Evolutionary conservation across 1,284 basidiomycete species (phyloP), one percentile per base, ranked within the genome.

Genomic region (Ceratorhiza oryzae-sativae): DNA sequence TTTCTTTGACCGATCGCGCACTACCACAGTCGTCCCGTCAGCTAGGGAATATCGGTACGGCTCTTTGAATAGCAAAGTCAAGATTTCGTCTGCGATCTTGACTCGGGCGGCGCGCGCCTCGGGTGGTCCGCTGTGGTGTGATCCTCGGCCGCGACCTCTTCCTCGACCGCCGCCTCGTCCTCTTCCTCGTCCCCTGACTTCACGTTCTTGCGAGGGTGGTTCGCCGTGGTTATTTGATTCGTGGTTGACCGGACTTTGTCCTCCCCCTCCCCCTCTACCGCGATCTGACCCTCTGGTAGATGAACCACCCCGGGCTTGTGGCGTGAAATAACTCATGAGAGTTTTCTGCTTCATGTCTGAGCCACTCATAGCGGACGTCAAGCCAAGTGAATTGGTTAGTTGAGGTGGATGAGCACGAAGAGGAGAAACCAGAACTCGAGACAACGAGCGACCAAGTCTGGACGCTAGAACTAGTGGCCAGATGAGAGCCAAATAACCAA

Each of bases 51-150:
- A 68, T 5, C 51, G 49, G 27, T 41, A 56, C 3, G 63, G 63
- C n/a, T 68, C 63, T 32, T 68, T 68, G 51, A 55, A 68, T 13
- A 68, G 18, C 2, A 68, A 13, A 3, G 18, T 23, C 12, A 68
- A 56, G n/a, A 68, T 68, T 45, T 68, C 63, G 13, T 68, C 51
- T 41, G 63, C 63, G 41, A 55, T 68, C 56, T 68, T 10, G 27
- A 46, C 63, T 12, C 63, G 63, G 15, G 49, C 63, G 6, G 62
- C 51, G 36, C 63, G 63, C 27, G 46, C 63, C 9, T 27, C 63
- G 55, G 63, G 63, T 8, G 63, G 63, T 6, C 63, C 63, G 39
- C 63, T 34, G n/a, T 62, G 45, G 25, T 45, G 45, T 3, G 45
- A 12, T 10, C 23, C 45, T 48, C 34, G 45, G 27, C 61, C 61